A percentile compares a stretch with the other conserved stretches of the same genome.
Evolutionary conservation across 805 yeast species (phyloP).

Genomic region (Ogataea pignaliae): DNA sequence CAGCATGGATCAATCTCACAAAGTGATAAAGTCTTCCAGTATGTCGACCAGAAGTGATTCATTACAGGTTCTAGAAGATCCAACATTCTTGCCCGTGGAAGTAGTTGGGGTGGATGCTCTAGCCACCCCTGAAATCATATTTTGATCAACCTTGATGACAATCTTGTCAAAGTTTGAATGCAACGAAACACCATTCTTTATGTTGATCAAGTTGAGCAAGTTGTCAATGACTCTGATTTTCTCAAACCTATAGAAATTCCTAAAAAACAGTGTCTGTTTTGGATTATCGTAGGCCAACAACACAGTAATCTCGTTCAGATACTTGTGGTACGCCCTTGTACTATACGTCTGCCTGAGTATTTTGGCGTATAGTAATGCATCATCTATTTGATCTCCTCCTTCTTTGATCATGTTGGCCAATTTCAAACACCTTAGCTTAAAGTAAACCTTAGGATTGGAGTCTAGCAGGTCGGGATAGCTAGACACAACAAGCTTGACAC

Average conservation of each 20-base stretch:
- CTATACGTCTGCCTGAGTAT: conserved; percentile 30
- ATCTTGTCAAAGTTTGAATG: conserved; percentile 23
- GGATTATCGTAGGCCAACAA: conserved; percentile 53
- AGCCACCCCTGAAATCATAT: conserved; percentile 5
- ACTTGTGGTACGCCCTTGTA: conserved; percentile 29
- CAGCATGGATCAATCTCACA: too few relatives aligned
- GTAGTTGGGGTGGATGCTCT: conserved; percentile 14
- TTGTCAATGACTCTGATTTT: conserved; percentile 37
- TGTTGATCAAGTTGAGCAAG: conserved; percentile 34
- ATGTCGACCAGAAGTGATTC: conserved; percentile 39
- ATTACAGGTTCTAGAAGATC: too few relatives aligned
- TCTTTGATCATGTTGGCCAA: conserved; percentile 35
- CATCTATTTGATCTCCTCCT: conserved; percentile 28
- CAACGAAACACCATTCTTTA: conserved; percentile 7
- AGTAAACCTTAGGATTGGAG: conserved; percentile 30
- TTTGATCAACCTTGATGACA: conserved; percentile 17
- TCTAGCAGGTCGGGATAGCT: conserved; percentile 37
- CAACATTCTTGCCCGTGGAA: too few relatives aligned
- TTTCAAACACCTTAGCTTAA: conserved; percentile 40
- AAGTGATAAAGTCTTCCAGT: conserved; percentile 40
- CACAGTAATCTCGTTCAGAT: conserved; percentile 43
- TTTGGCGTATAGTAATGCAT: conserved; percentile 34
- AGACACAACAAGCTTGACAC: conserved; percentile 33
- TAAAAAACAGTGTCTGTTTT: conserved; percentile 30
- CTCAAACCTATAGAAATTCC: conserved; percentile 33